Percentiles rank a stretch among this genome's conserved stretches.
Conservation (phyloP, 345 rosid genomes). For the Eucalyptus polyanthemos region DNA sequence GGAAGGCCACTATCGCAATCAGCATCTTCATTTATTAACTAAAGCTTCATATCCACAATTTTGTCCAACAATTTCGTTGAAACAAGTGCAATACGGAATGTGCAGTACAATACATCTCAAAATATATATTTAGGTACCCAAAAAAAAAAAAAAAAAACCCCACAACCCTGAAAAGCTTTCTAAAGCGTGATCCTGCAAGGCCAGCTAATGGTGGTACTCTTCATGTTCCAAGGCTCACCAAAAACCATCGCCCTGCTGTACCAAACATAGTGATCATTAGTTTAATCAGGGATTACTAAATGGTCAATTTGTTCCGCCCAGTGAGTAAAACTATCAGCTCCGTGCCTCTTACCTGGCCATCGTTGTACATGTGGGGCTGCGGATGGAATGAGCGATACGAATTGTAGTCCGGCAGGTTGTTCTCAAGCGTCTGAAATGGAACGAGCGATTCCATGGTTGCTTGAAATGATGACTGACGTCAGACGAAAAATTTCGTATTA, state of each 20-base stretch:
- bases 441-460: neutral
- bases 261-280: neutral
- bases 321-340: neutral
- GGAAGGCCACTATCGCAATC: neutral
- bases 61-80: neutral
- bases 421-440: neutral
- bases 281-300: neutral
- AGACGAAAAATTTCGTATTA: neutral
- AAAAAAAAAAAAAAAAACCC: neutral
- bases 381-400: neutral
- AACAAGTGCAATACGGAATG: neutral
- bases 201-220: neutral
- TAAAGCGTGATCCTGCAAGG: neutral
- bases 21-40: neutral
- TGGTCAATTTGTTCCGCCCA: neutral
- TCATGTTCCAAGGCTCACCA: neutral
- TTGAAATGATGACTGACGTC: neutral
- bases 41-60: neutral
- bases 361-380: neutral
- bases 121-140: neutral
- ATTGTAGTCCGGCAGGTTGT: neutral
- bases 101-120: neutral
- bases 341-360: neutral
- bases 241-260: neutral
- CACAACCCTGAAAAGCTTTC: neutral